Percentiles rank a stretch among this genome's conserved stretches.
These are phyloP conservation scores for Vachellia pachyceras DNA, from an alignment of 306 rosid genomes.

Conservation along the genomic window DNA sequence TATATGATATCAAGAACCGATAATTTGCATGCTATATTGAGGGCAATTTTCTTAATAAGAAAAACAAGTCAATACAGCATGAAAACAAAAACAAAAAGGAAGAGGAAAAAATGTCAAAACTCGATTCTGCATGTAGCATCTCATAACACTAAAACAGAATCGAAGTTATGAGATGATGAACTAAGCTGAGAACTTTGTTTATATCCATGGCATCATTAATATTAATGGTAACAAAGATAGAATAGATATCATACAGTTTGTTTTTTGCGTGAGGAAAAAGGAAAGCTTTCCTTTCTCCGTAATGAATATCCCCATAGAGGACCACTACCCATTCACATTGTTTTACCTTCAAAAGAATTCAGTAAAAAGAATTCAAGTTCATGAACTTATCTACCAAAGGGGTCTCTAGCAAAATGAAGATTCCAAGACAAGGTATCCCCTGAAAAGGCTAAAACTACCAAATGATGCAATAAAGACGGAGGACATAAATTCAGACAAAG, in stretches of 20 bases:
- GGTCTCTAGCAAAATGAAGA: too few species aligned
- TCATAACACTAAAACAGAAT: not conserved
- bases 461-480: not conserved
- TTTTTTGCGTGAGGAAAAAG: not conserved
- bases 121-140: not conserved
- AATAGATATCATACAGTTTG: too few species aligned
- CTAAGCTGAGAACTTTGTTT: not conserved
- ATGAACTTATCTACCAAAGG: too few species aligned
- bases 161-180: not conserved
- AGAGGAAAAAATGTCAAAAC: not conserved
- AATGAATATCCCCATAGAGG: too few species aligned
- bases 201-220: not conserved
- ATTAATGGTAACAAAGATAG: not conserved
- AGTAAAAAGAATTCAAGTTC: too few species aligned
- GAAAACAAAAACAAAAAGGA: too few species aligned
- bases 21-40: not conserved
- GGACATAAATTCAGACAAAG: not conserved
- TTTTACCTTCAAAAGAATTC: not conserved
- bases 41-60: not conserved
- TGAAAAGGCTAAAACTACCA: not conserved
- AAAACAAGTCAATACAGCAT: too few species aligned
- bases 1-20: not conserved
- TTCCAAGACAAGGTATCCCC: too few species aligned
- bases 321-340: too few species aligned
- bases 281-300: not conserved